Conservation (phyloP, 2,329 filamentous ascomycete genomes). For the Aspergillus pseudonomiae region DNA sequence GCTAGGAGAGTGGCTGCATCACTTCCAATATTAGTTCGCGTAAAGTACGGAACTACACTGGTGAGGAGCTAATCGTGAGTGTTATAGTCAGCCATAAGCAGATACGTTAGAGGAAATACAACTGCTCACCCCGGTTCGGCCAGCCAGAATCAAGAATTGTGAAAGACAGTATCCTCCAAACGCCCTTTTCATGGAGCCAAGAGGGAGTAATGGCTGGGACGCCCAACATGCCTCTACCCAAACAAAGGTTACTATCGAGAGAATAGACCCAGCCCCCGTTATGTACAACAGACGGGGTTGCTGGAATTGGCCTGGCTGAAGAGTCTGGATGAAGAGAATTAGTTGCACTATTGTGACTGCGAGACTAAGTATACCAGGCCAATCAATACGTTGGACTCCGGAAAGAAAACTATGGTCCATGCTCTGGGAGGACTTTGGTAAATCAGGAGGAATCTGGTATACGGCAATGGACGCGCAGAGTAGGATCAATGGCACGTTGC, state of each 20-base stretch:
- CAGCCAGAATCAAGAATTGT: not conserved
- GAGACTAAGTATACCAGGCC: not conserved
- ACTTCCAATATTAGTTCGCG: not conserved
- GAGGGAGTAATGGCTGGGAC: not conserved
- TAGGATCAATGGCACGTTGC: not conserved
- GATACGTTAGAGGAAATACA: not conserved
- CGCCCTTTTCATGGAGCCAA: not conserved
- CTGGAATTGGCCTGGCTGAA: not conserved
- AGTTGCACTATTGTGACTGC: not conserved
- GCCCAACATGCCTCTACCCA: not conserved
- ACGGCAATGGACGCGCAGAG: not conserved
- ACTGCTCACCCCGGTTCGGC: not conserved
- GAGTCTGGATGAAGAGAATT: not conserved
- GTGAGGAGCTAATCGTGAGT: not conserved
- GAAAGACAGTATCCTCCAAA: not conserved
- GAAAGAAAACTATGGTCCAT: not conserved
- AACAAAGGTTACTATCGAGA: not conserved
- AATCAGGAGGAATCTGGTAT: not conserved
- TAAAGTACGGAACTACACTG: not conserved
- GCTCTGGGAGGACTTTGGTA: not conserved
- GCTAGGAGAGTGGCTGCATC: not conserved
- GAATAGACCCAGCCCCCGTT: not conserved
- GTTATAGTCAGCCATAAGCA: not conserved
- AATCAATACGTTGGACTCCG: not conserved
- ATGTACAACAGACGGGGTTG: not conserved